phyloP scores from a whole-genome alignment of 2,329 filamentous ascomycete genomes.

The Aspergillus vadensis region DNA sequence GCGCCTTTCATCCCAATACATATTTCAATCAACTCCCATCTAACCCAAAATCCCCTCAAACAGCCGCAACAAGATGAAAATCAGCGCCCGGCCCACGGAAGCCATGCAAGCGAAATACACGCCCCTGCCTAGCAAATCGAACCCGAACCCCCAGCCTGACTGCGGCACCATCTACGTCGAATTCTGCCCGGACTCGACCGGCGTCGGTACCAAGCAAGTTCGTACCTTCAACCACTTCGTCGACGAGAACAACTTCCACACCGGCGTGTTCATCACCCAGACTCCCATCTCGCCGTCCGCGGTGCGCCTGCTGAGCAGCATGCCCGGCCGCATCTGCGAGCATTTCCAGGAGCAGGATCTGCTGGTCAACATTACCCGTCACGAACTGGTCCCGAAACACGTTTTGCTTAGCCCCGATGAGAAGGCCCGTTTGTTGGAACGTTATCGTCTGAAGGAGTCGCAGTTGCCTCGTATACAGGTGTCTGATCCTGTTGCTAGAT shows the following conservation, averaged over 20 bases:
- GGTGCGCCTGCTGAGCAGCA: conserved; percentile 78
- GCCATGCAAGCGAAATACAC: conserved; percentile 85
- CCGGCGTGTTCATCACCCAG: conserved; percentile 85
- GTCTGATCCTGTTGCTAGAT: conserved; percentile 89
- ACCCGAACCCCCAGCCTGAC: conserved; percentile 70
- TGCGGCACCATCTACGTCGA: conserved; percentile 92
- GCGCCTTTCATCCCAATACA: conserved; percentile 6
- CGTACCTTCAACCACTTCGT: conserved; percentile 85
- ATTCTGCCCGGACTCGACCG: conserved; percentile 74
- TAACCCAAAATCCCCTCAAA: neutral
- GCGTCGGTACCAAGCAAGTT: conserved; percentile 87
- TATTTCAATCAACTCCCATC: conserved; percentile 14
- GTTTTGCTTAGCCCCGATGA: conserved; percentile 87
- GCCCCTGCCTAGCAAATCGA: conserved; percentile 66
- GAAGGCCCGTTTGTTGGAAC: conserved; percentile 79
- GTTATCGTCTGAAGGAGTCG: conserved; percentile 95
- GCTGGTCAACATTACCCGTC: conserved; percentile 95
- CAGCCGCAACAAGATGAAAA: conserved; percentile 81
- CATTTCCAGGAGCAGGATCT: conserved; percentile 95
- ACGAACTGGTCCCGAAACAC: conserved; percentile 94
- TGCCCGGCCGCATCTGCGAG: conserved; percentile 81
- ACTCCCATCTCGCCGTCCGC: conserved; percentile 82
- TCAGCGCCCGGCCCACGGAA: conserved; percentile 81
- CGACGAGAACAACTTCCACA: conserved; percentile 77
- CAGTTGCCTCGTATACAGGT: conserved; percentile 90